phyloP scores from a whole-genome alignment of 345 rosid species.

The Jatropha curcas region DNA sequence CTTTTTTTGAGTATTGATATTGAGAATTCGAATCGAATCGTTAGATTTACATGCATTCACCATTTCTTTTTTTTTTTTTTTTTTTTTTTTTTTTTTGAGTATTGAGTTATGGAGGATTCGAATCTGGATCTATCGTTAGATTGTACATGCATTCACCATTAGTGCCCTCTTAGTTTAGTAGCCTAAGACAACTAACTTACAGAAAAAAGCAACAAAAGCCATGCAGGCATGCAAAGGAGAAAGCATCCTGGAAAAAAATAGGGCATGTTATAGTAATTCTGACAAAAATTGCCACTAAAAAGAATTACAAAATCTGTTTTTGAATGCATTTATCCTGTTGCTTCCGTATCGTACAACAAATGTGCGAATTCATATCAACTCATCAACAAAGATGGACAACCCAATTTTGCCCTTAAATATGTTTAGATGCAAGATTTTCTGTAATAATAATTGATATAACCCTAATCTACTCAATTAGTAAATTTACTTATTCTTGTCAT shows the following conservation, averaged over 20 bases:
- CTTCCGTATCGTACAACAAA: constrained; percentile 36
- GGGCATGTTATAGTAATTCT: neutral
- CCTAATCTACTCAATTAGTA: constrained; percentile 23
- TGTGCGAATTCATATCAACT: constrained; percentile 22
- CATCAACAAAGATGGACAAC: constrained; percentile 25
- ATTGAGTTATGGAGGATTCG: too few species aligned
- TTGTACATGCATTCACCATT: too few species aligned
- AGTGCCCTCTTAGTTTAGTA: too few species aligned
- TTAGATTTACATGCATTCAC: too few species aligned
- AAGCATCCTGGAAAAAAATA: neutral
- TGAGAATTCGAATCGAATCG: too few species aligned
- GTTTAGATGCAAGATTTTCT: constrained; percentile 12
- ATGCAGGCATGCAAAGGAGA: too few species aligned
- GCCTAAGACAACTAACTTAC: too few species aligned
- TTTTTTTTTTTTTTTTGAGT: too few species aligned
- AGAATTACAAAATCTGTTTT: constrained; percentile 28
- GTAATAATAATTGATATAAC: constrained; percentile 18
- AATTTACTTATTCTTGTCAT: constrained; percentile 20
- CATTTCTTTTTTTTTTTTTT: too few species aligned
- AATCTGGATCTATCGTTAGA: too few species aligned
- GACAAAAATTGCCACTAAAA: constrained; percentile 16
- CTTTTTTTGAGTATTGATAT: too few species aligned
- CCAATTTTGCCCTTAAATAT: constrained; percentile 32
- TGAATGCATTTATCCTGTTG: constrained; percentile 19
- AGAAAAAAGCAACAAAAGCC: too few species aligned